Base-by-base conservation (phyloP, 768 basidiomycete genomes). In the Leccinum uliginosum region DNA sequence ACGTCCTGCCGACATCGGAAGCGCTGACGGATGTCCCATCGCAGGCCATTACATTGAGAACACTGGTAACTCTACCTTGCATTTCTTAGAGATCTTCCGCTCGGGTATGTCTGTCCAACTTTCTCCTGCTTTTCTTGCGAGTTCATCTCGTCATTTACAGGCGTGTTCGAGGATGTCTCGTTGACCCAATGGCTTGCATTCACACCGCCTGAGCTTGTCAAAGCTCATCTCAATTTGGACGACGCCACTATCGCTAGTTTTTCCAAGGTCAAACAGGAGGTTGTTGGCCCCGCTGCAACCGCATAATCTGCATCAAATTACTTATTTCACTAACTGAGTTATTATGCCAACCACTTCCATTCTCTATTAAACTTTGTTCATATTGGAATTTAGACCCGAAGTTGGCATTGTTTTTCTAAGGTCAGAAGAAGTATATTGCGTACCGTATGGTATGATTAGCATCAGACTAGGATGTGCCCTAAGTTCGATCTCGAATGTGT, bases 11-110 rank as follows among this genome's bases (percentile, higher is more conserved):
- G n/a, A 2, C 38, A 55, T 50, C 17, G 38, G 26, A n/a, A 34
- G 4, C 14, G 46, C 17, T 14, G 43, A 58, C 2, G 1, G 23
- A 54, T 53, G 11, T 1, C 50, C 1, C 7, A 35, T 56, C 60
- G 15, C n/a, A 80, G 84, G 84, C 1, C 86, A 88, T 64, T 86
- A 87, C 64, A 74, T 87, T 26, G 84, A 87, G 66, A 86, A 87
- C 67, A 83, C 77, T 4, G 84, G 85, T 15, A 80, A 84, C 60
- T 75, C 77, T 2, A 80, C 85, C 3, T 66, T 87, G 38, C 74
- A 70, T 58, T 83, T 80, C 64, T 73, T 88, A 6, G 85, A 87
- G 65, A 79, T 87, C n/a, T 82, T 86, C 66, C 79, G 76, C 61
- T 74, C 82, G 27, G 75, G 80, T 79, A 65, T 51, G 71, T 56